Percentiles rank a stretch among this genome's conserved stretches.
Conservation (phyloP, 140 eudicot species). For the Erigeron philadelphicus region DNA sequence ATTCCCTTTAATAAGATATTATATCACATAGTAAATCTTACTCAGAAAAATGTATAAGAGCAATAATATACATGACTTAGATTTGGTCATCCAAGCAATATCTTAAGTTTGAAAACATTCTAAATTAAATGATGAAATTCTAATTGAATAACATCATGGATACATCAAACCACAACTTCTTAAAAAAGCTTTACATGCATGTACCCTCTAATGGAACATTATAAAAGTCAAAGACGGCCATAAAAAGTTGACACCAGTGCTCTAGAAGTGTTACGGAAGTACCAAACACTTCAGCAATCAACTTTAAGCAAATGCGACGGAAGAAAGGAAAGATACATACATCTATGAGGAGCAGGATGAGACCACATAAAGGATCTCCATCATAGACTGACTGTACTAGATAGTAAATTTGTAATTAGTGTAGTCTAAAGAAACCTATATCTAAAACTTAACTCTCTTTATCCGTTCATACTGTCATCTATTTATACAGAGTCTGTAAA, state of each 20-base stretch:
- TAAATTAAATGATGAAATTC: background rate
- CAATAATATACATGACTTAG: slow-evolving; percentile 4
- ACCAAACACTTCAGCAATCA: background rate
- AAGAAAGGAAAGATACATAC: slow-evolving; percentile 4
- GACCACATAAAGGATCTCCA: slow-evolving; percentile 49
- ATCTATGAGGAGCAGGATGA: background rate
- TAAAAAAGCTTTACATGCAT: background rate
- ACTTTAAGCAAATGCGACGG: background rate
- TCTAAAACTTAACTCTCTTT: too few relatives aligned
- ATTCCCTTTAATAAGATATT: background rate
- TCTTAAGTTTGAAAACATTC: background rate
- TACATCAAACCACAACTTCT: background rate
- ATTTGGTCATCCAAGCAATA: background rate
- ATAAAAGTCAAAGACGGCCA: background rate
- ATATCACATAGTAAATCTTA: slow-evolving; percentile 10
- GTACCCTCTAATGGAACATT: background rate
- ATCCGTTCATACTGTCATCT: too few relatives aligned
- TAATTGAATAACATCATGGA: background rate
- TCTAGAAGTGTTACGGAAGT: background rate
- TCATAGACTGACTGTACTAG: too few relatives aligned
- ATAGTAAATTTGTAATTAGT: too few relatives aligned
- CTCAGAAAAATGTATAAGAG: slow-evolving; percentile 13
- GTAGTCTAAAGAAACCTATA: too few relatives aligned
- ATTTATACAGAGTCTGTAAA: too few relatives aligned
- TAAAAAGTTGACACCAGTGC: background rate